A percentile compares a stretch with the other conserved stretches of the same genome.
Evolutionary conservation across 2,329 filamentous ascomycete genomes (phyloP).

Genomic region (Alternaria ventricosa): DNA sequence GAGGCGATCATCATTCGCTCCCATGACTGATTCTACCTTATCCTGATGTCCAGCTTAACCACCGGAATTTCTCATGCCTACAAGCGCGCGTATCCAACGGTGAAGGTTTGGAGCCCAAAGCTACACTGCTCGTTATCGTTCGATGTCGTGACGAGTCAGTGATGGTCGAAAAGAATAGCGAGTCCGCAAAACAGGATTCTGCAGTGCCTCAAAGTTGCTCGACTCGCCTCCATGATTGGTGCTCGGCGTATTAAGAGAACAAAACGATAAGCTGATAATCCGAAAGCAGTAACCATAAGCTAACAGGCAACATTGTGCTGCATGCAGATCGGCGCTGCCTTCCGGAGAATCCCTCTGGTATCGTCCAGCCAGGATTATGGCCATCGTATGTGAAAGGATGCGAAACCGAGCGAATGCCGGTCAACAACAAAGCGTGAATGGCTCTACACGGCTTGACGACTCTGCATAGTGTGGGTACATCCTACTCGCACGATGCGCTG

Average conservation of each 20-base stretch:
- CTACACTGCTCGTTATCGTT: neutral
- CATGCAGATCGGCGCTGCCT: neutral
- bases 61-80: neutral
- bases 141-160: conserved; percentile 9
- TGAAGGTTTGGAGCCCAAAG: neutral
- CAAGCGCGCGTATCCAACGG: neutral
- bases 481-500: conserved; percentile 5
- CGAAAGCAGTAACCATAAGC: conserved; percentile 9
- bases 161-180: conserved; percentile 6
- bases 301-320: conserved; percentile 6
- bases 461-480: conserved; percentile 2
- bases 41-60: neutral
- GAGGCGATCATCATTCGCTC: neutral
- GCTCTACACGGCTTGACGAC: neutral
- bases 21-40: neutral
- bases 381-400: neutral
- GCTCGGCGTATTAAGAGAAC: neutral
- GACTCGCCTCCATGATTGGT: conserved; percentile 1
- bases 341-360: conserved; percentile 2
- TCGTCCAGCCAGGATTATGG: neutral
- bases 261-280: conserved; percentile 3
- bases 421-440: neutral
- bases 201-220: neutral
- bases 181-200: conserved; percentile 6
- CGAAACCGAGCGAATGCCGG: neutral